phyloP scores from a whole-genome alignment of 352 stramenopile species.

The Pythium myriotylum region DNA sequence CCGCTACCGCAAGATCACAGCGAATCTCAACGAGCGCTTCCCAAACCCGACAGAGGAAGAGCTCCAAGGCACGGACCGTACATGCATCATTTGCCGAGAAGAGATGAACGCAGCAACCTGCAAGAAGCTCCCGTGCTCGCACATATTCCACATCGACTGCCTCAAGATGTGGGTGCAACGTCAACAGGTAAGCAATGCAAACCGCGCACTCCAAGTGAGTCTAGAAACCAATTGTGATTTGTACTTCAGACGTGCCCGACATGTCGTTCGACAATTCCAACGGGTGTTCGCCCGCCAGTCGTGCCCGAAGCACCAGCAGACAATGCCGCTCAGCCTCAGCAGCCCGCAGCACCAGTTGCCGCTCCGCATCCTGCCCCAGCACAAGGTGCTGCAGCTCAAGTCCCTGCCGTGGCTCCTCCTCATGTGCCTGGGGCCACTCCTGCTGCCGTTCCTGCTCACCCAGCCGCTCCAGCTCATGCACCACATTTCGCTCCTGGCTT shows the following conservation, averaged over 20 bases:
- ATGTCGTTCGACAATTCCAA: slow-evolving; percentile 95
- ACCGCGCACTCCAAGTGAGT: not conserved
- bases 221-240: not conserved
- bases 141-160: slow-evolving; percentile 98
- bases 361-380: slow-evolving; percentile 17
- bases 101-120: slow-evolving; percentile 88
- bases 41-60: slow-evolving; percentile 94
- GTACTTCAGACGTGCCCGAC: slow-evolving; percentile 91
- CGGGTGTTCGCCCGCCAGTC: slow-evolving; percentile 46
- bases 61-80: slow-evolving; percentile 90
- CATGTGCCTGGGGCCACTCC: not conserved
- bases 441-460: slow-evolving; percentile 19
- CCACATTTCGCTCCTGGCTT: slow-evolving; percentile 45
- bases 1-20: slow-evolving; percentile 94
- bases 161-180: slow-evolving; percentile 99
- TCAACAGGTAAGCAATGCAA: slow-evolving; percentile 79
- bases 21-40: slow-evolving; percentile 97
- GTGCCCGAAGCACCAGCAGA: slow-evolving; percentile 35
- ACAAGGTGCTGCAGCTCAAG: slow-evolving; percentile 21
- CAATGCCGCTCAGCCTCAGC: slow-evolving; percentile 28
- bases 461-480: slow-evolving; percentile 2
- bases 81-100: slow-evolving; percentile 97
- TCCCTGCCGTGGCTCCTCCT: not conserved
- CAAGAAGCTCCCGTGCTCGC: slow-evolving; percentile 97
- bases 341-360: slow-evolving; percentile 21